Evolutionary conservation across 2,329 filamentous ascomycete species (phyloP), one percentile per base, ranked within the genome.

Genomic region (Chalara sp.): DNA sequence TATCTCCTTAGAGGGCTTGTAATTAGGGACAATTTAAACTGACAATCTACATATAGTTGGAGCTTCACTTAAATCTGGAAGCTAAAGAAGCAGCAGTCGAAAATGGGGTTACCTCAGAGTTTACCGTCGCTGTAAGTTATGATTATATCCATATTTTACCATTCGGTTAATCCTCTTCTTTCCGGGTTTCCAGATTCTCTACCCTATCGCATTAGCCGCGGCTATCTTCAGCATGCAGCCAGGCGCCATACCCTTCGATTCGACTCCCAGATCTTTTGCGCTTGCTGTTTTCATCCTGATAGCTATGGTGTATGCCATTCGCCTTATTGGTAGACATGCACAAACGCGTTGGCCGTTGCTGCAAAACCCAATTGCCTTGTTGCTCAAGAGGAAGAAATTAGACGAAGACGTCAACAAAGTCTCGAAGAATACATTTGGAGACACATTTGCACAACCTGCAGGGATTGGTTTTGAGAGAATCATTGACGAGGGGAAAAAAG

Each of bases 191-290:
- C 35, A 53, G 51, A 31, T 53, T 7, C 44, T 50, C 13, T 50
- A 47, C 32, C 51, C 51, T 31, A 11, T 46, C 29, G 50, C 50
- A n/a, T 46, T 52, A 1, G 42, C 50, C 5, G 46, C 46, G 28
- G 45, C 46, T 6, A 48, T 52, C 6, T 52, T 52, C 42, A 52
- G 46, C 13, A 52, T 52, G 50, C 46, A 48, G 30, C 50, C 32
- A 37, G 13, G 28, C 10, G 46, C 21, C 29, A 32, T 52, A 33
- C 50, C 50, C 2, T 52, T 48, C 35, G n/a, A 35, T 6, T n/a
- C 35, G n/a, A 52, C 10, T 32, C 41, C 46, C 30, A 40, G 21
- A 42, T 39, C 50, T 5, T 52, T 52, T 47, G 32, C n/a, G 4
- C 4, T 52, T 43, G 32, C 46, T 33, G 21, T 44, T 41, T 12